Evolutionary conservation across 805 yeast species (phyloP).

Genomic region (Phaffomyces thermotolerans): DNA sequence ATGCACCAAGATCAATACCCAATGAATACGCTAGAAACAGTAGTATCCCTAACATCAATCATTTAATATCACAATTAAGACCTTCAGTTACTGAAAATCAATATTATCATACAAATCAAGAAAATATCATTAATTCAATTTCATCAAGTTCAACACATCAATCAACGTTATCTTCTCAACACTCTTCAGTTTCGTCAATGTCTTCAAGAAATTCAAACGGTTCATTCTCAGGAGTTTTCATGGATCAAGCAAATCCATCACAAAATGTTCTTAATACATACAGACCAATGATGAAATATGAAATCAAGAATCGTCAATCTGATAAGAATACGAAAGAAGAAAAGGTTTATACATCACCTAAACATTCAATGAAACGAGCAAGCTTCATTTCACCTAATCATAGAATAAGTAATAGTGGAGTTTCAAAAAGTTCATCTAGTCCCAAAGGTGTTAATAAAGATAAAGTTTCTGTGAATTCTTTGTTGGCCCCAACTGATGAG

Average conservation of each 20-base stretch:
- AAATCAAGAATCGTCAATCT: too few relatives aligned
- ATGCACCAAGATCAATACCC: constrained; percentile 20
- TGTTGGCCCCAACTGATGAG: constrained; percentile 7
- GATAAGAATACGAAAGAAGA: too few relatives aligned
- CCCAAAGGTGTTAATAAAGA: background rate
- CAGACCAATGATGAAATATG: too few relatives aligned
- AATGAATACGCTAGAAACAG: constrained; percentile 12
- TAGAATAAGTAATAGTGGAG: too few relatives aligned
- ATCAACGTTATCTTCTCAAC: constrained; percentile 16
- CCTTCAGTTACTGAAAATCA: constrained; percentile 19
- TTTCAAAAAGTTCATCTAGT: too few relatives aligned
- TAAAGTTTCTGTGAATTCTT: constrained; percentile 15
- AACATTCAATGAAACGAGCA: background rate
- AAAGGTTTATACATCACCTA: background rate
- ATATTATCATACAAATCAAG: background rate
- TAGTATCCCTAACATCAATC: constrained; percentile 3
- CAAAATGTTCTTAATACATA: too few relatives aligned
- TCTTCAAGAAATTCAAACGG: constrained; percentile 21
- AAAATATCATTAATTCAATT: constrained; percentile 7
- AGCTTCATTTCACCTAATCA: too few relatives aligned
- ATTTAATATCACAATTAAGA: constrained; percentile 15
- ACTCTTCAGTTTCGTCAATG: constrained; percentile 20
- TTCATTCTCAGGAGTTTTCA: constrained; percentile 9
- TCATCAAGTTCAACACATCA: constrained; percentile 19
- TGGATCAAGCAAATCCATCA: background rate